Percentiles rank a stretch among this genome's conserved stretches.
Conservation (phyloP, 805 yeast genomes). For the Jamesozyma piceae region DNA sequence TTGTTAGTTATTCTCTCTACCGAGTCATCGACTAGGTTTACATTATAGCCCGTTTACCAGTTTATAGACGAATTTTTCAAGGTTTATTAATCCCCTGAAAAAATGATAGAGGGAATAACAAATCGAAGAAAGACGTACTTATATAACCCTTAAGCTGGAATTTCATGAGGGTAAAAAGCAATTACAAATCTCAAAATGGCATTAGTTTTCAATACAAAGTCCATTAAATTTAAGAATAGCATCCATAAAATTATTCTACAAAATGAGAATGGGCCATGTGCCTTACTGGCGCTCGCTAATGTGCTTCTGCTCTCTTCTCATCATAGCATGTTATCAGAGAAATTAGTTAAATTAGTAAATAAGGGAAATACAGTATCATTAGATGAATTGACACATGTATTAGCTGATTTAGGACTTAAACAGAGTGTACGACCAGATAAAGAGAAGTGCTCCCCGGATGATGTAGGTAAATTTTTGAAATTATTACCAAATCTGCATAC, state of each 20-base stretch:
- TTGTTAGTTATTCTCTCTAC: too few relatives aligned
- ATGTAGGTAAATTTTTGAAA: slow-evolving; percentile 8
- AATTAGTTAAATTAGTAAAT: slow-evolving; percentile 26
- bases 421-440: neutral
- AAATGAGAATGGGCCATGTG: slow-evolving; percentile 84
- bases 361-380: slow-evolving; percentile 5
- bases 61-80: too few relatives aligned
- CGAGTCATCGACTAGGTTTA: too few relatives aligned
- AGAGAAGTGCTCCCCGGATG: neutral
- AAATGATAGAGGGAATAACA: too few relatives aligned
- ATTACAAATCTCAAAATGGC: too few relatives aligned
- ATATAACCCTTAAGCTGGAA: too few relatives aligned
- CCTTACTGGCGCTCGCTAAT: slow-evolving; percentile 68
- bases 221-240: slow-evolving; percentile 26
- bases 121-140: too few relatives aligned
- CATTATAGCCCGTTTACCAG: too few relatives aligned
- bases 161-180: too few relatives aligned
- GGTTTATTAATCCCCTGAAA: too few relatives aligned
- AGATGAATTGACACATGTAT: neutral
- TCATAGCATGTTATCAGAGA: slow-evolving; percentile 15
- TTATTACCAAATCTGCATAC: slow-evolving; percentile 54
- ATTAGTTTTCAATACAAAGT: slow-evolving; percentile 16
- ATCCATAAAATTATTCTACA: slow-evolving; percentile 52
- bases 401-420: slow-evolving; percentile 1
- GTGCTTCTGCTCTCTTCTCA: slow-evolving; percentile 46